Evolutionary conservation across 805 yeast genomes (phyloP).

Genomic region (Saccharomycopsis microspora): DNA sequence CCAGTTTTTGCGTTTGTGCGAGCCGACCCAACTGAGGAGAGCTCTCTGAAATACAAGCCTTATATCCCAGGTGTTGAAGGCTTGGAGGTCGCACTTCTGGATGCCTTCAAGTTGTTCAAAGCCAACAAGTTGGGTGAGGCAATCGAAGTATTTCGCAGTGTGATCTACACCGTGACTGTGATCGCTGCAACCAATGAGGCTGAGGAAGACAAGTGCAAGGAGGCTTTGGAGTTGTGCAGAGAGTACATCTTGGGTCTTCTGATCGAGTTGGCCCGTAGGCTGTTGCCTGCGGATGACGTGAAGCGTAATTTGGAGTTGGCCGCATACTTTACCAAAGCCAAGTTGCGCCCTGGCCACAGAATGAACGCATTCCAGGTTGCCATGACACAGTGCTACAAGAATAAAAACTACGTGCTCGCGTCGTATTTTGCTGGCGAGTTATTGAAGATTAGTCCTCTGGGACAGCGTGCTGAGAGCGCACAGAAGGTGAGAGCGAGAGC

Average conservation of each 20-base stretch:
- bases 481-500: constrained; percentile 70
- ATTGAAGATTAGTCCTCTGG: constrained; percentile 54
- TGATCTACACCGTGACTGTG: constrained; percentile 65
- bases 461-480: constrained; percentile 84
- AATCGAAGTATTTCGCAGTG: constrained; percentile 63
- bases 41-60: constrained; percentile 43
- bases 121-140: constrained; percentile 78
- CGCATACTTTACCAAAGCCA: constrained; percentile 84
- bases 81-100: constrained; percentile 46
- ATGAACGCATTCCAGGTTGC: constrained; percentile 90
- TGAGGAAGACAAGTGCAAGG: constrained; percentile 66
- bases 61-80: constrained; percentile 61
- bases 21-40: constrained; percentile 45
- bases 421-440: constrained; percentile 82
- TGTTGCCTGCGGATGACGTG: constrained; percentile 55
- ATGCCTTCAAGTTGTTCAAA: constrained; percentile 76
- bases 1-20: constrained; percentile 61
- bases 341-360: constrained; percentile 73
- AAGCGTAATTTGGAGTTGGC: constrained; percentile 91
- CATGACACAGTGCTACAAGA: constrained; percentile 81
- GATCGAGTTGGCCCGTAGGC: constrained; percentile 82
- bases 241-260: constrained; percentile 90
- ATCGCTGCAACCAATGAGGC: constrained; percentile 61
- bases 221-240: constrained; percentile 61
- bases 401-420: constrained; percentile 81